Evolutionary conservation across 106 monocot species (phyloP).

Genomic region (Apostasia shenzhenica): DNA sequence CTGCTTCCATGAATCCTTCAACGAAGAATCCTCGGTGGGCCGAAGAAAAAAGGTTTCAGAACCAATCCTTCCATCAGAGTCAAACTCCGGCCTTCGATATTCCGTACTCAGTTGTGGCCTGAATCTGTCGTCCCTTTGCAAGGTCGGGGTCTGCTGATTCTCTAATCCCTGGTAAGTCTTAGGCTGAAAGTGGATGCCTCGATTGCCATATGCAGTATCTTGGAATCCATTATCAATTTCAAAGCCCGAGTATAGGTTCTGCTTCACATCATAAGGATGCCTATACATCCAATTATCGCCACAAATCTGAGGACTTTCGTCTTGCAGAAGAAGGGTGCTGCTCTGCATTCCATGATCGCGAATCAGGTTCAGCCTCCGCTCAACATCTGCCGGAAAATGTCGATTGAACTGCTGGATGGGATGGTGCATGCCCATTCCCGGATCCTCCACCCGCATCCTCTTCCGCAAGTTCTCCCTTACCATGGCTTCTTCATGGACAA

Average conservation of each 20-base stretch:
- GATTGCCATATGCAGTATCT: not conserved
- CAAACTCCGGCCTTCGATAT: constrained; percentile 11
- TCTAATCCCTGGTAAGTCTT: not conserved
- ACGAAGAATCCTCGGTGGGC: not conserved
- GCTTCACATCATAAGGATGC: not conserved
- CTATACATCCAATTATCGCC: constrained; percentile 1
- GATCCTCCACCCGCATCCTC: constrained; percentile 56
- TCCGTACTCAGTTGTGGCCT: constrained; percentile 1
- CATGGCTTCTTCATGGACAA: constrained; percentile 8
- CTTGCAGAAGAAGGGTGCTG: not conserved
- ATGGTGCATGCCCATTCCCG: constrained; percentile 4
- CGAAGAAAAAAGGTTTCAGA: not conserved
- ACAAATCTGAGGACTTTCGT: not conserved
- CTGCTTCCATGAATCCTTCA: not conserved
- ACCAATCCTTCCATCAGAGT: constrained; percentile 1
- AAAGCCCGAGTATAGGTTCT: not conserved
- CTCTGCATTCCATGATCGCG: constrained; percentile 50
- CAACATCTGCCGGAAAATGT: constrained; percentile 28
- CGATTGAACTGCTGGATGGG: constrained; percentile 5
- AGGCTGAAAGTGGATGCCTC: not conserved
- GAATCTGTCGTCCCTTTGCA: constrained; percentile 7
- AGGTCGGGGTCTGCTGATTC: not conserved
- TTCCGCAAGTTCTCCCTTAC: constrained; percentile 23
- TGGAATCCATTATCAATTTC: not conserved
- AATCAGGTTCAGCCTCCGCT: constrained; percentile 57